phyloP scores from a whole-genome alignment of 1,139 yeast species.

The Pichia sp. region DNA sequence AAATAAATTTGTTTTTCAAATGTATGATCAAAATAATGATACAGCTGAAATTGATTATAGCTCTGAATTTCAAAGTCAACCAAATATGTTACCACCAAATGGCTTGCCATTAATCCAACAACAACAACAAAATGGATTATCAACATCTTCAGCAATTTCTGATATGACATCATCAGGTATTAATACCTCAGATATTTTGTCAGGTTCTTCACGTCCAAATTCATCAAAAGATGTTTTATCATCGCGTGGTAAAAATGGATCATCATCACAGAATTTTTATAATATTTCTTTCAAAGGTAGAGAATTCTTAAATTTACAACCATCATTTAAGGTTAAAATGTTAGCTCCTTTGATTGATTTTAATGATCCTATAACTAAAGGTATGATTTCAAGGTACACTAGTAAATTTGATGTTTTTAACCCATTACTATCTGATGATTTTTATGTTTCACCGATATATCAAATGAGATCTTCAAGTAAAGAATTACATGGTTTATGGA shows the following conservation, averaged over 20 bases:
- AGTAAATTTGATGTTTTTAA: conserved; percentile 23
- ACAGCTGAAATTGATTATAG: neutral
- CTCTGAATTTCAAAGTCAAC: conserved; percentile 13
- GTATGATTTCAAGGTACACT: conserved; percentile 20
- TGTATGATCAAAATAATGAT: conserved; percentile 4
- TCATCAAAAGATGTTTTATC: neutral
- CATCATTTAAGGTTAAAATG: conserved; percentile 10
- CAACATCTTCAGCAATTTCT: neutral
- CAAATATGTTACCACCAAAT: conserved; percentile 7
- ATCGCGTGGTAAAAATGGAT: neutral
- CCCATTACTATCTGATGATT: conserved; percentile 17
- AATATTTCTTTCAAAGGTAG: conserved; percentile 1
- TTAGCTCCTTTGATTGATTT: conserved; percentile 6
- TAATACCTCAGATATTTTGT: neutral
- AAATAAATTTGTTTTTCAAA: conserved; percentile 11
- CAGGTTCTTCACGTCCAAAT: neutral
- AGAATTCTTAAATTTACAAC: conserved; percentile 5
- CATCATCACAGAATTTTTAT: neutral
- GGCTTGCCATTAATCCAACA: neutral
- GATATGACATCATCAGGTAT: neutral
- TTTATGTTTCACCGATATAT: conserved; percentile 15
- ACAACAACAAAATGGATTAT: neutral
- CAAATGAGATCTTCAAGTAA: conserved; percentile 21
- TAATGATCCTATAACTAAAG: conserved; percentile 8
- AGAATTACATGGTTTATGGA: conserved; percentile 21